Evolutionary conservation across 441 rosid genomes (phyloP), one percentile per base, ranked within the genome.

Genomic region (Macaranga tanarius): DNA sequence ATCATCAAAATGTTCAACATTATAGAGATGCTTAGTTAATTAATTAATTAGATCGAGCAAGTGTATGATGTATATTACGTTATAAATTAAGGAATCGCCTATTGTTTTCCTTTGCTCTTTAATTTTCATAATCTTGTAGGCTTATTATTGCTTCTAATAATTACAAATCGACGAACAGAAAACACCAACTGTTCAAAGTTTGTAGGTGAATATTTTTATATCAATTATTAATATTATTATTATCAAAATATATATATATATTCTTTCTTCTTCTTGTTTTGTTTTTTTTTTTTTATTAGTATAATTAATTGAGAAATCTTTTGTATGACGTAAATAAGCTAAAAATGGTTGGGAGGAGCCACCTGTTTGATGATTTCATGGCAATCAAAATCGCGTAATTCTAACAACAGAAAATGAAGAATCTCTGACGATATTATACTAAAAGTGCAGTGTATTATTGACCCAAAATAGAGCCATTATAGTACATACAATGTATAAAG

Each of bases 21-120:
- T 76, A 69, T 65, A 79, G 81, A 44, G 86, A 83, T 74, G 79
- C 71, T 74, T 79, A 65, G 69, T 66, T 51, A 55, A 62, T 13
- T 15, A 60, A 69, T 66, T 51, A 55, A 62, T 13, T 15, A 60
- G 42, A 34, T 34, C 6, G 57, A 52, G 57, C 6, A 52, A 34
- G 15, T 61, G 45, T 7, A 61, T 16, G 26, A 13, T 40, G 57
- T 77, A 71, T 57, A 79, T 34, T 34, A 71, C 75, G 69, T 8
- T 48, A 65, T 34, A 34, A 34, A 34, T 23, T 2, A 42, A 7
- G 67, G 44, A 45, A 45, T 22, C 15, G 34, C 51, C 55, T 48
- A 51, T 50, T 60, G 15, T 42, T 60, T 44, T 34, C 6, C 28
- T 25, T 50, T 73, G 8, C n/a, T 60, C n/a, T 34, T n/a, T 25